A percentile compares a stretch with the other conserved stretches of the same genome.
phyloP scores from a whole-genome alignment of 306 rosid species.

The Lathyrus oleraceus region DNA sequence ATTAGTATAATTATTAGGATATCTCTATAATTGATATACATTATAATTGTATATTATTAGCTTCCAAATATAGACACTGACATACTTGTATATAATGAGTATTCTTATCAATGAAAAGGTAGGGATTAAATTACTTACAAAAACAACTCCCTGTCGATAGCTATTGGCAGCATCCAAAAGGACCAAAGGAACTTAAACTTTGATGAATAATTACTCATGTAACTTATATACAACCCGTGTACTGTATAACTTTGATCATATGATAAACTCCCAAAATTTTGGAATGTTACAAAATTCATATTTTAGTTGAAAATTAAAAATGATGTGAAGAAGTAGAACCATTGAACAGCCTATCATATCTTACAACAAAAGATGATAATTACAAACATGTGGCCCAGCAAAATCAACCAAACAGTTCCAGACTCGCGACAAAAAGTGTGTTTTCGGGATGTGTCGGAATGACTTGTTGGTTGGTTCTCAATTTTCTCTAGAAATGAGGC shows the following conservation, averaged over 20 bases:
- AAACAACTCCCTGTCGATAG: background rate
- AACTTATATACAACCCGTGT: conserved; percentile 5
- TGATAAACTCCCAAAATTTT: conserved; percentile 22
- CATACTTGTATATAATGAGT: too few species aligned
- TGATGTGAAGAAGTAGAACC: conserved; percentile 10
- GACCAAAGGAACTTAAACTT: background rate
- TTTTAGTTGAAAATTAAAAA: conserved; percentile 25
- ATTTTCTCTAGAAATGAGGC: background rate
- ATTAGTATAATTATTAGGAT: too few species aligned
- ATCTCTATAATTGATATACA: too few species aligned
- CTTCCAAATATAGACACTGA: too few species aligned
- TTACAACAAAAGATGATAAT: background rate
- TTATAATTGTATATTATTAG: too few species aligned
- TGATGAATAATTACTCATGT: background rate
- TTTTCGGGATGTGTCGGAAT: background rate
- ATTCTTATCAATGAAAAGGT: too few species aligned
- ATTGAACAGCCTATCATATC: background rate
- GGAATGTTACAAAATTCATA: conserved; percentile 23
- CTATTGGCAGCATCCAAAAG: background rate
- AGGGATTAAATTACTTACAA: too few species aligned
- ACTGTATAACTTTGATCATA: conserved; percentile 8
- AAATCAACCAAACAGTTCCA: conserved; percentile 15
- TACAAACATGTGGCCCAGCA: conserved; percentile 22
- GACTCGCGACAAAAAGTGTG: background rate
- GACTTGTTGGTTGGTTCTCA: conserved; percentile 4